phyloP scores from a whole-genome alignment of 2,329 filamentous ascomycete species.

The Didymella pomorum region DNA sequence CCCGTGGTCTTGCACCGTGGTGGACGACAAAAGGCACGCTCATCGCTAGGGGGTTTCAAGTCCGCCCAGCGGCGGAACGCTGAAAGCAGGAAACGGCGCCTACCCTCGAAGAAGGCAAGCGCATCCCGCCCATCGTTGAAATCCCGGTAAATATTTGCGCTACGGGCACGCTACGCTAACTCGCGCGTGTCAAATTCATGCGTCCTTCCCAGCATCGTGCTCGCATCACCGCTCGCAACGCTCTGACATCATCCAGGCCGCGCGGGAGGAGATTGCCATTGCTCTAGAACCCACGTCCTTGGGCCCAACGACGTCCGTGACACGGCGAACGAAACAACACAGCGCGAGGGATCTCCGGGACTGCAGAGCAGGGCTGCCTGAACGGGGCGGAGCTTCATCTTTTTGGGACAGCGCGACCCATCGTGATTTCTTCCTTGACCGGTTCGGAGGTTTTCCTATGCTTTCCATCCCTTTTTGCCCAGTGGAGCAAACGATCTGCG shows the following conservation, averaged over 20 bases:
- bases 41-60: conserved; percentile 13
- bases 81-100: conserved; percentile 10
- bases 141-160: no score
- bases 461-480: conserved; percentile 1
- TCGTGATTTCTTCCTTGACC: not conserved
- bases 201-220: conserved; percentile 2
- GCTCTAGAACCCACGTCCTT: conserved; percentile 11
- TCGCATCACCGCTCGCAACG: not conserved
- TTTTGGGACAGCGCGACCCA: not conserved
- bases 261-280: conserved; percentile 10
- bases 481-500: conserved; percentile 1
- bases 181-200: conserved; percentile 17
- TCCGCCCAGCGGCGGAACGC: conserved; percentile 8
- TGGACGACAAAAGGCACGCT: conserved; percentile 6
- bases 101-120: conserved; percentile 8
- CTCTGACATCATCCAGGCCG: conserved; percentile 15
- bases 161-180: conserved; percentile 3
- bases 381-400: not conserved
- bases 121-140: not conserved
- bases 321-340: not conserved
- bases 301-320: not conserved
- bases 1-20: not conserved
- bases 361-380: conserved; percentile 2
- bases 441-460: not conserved
- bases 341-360: conserved; percentile 11